A percentile compares a stretch with the other conserved stretches of the same genome.
These are phyloP conservation scores for Macrolepiota albuminosa DNA, from an alignment of 768 basidiomycete genomes.

Conservation along the genomic window DNA sequence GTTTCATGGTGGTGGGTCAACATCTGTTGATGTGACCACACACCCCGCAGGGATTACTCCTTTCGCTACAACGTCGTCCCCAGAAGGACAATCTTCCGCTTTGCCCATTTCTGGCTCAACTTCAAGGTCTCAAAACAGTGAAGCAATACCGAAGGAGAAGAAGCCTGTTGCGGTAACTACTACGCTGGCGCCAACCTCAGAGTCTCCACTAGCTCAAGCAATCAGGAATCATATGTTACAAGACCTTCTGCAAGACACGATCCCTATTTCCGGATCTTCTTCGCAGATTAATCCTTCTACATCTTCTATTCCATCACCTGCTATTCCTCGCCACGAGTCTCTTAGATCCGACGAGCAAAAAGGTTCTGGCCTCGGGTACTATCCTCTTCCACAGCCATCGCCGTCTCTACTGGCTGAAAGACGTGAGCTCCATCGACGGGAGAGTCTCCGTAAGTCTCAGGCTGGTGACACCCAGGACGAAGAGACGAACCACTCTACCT, in stretches of 20 bases:
- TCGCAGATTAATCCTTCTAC: slow-evolving; percentile 14
- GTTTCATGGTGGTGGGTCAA: neutral
- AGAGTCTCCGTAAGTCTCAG: neutral
- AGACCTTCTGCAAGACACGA: slow-evolving; percentile 36
- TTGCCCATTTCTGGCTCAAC: neutral
- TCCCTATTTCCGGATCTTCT: neutral
- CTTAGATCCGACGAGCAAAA: slow-evolving; percentile 9
- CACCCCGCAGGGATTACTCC: neutral
- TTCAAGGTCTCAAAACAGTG: neutral
- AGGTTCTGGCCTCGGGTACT: neutral
- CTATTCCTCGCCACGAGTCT: slow-evolving; percentile 23
- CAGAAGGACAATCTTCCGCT: neutral
- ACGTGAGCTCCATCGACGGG: slow-evolving; percentile 1
- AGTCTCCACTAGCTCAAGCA: slow-evolving; percentile 4
- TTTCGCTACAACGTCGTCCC: neutral
- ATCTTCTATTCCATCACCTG: slow-evolving; percentile 37
- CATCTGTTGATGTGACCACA: neutral
- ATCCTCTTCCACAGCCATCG: slow-evolving; percentile 16
- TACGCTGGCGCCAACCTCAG: neutral
- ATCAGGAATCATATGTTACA: slow-evolving; percentile 35
- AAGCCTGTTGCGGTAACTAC: neutral
- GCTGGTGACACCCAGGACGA: neutral
- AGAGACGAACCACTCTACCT: neutral
- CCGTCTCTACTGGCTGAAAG: slow-evolving; percentile 15
- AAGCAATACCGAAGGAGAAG: neutral